Conservation (phyloP, 768 basidiomycete species). For the Panaeolus cyanescens region DNA sequence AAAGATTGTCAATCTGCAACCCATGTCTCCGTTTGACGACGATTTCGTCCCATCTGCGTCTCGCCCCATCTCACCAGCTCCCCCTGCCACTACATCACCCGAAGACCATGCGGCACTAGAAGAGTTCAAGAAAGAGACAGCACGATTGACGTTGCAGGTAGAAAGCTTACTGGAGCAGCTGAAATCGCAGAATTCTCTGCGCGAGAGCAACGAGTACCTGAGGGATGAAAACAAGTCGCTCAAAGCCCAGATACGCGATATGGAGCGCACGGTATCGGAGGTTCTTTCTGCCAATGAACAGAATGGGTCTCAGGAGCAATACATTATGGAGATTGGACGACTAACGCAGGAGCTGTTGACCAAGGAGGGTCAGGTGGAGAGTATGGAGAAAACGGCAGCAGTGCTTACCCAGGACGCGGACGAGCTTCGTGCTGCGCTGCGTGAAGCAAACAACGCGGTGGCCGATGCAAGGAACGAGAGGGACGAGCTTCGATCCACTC, state of each 20-base stretch:
- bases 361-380: constrained; percentile 29
- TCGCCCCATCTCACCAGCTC: constrained; percentile 1
- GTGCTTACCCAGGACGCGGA: constrained; percentile 27
- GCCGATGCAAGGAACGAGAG: constrained; percentile 21
- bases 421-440: constrained; percentile 26
- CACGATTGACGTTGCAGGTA: constrained; percentile 26
- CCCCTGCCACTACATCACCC: constrained; percentile 7
- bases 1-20: not conserved
- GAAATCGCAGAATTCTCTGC: constrained; percentile 23
- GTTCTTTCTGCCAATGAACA: constrained; percentile 24
- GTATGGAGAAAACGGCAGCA: constrained; percentile 29
- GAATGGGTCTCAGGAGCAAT: constrained; percentile 26
- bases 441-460: constrained; percentile 22
- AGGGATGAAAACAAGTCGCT: constrained; percentile 25
- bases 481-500: constrained; percentile 21
- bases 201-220: constrained; percentile 24
- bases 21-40: constrained; percentile 24
- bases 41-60: constrained; percentile 2
- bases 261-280: constrained; percentile 30
- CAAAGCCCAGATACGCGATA: constrained; percentile 26
- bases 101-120: constrained; percentile 20
- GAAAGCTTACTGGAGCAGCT: constrained; percentile 28
- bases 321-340: constrained; percentile 27
- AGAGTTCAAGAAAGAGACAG: constrained; percentile 28
- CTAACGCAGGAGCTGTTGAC: constrained; percentile 23